Base-by-base conservation (phyloP, 2,329 filamentous ascomycete species). In the Sporothrix euskadiensis region DNA sequence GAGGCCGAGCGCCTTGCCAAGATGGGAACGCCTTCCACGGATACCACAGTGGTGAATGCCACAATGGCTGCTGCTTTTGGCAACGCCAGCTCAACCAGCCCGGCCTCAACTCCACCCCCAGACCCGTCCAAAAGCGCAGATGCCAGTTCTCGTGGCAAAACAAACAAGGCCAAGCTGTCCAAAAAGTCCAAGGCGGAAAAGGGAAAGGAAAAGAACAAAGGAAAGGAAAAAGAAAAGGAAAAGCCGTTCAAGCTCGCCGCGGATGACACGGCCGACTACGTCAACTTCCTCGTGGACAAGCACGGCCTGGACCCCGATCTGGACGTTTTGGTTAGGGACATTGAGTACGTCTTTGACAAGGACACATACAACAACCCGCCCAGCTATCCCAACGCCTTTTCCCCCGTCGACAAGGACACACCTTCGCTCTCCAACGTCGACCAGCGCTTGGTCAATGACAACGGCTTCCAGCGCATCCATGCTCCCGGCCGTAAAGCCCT, bases 251-350 rank as follows among this genome's bases (percentile, higher is more conserved):
- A 12, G 10, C 22, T 41, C 9, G 12, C 32, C n/a, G 8, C 26
- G 41, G 16, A 41, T 2, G 22, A 65, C 19, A 16, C 72, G 9
- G 75, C 75, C 10, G 59, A 66, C 7, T 80, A 79, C 54, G 73
- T 80, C 30, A 74, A 75, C 69, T 75, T 76, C 14, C 75, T 81
- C 4, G 76, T 75, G 22, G 75, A 76, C 59, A 76, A 76, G n/a
- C 76, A 79, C 74, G 71, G 72, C 7, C 76, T 81, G 30, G 75
- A 77, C 14, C 73, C 75, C 12, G 75, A 80, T 8, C 66, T 80
- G 5, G 71, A 77, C 26, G 69, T 80, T 39, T 71, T 74, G 12
- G 22, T 59, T 22, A 69, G 69, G 44, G 32, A 68, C 30, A 54
- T 73, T 52, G 22, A 69, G 56, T 57, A 65, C 8, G 16, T 52